A percentile compares a stretch with the other conserved stretches of the same genome.
phyloP scores from a whole-genome alignment of 805 yeast species.

The Zygotorulaspora florentina region DNA sequence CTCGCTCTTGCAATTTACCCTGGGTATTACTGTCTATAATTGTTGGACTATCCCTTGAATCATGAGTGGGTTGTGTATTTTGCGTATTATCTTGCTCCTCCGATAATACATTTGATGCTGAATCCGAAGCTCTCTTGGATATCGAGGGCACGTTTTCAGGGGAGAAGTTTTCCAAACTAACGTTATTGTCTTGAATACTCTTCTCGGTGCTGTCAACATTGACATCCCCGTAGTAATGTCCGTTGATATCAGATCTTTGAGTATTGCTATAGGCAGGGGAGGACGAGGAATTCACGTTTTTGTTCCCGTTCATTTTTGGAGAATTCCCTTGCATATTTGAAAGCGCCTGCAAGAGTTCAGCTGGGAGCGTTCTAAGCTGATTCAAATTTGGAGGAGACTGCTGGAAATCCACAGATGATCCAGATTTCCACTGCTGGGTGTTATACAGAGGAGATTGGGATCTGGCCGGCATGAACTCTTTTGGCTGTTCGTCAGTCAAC shows the following conservation, averaged over 20 bases:
- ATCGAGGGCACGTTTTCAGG: neutral
- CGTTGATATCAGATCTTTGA: conserved; percentile 3
- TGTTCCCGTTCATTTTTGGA: conserved; percentile 8
- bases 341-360: conserved; percentile 19
- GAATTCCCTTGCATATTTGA: conserved; percentile 17
- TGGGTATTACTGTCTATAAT: neutral
- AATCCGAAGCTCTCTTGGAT: neutral
- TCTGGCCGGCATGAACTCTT: conserved; percentile 18
- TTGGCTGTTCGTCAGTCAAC: conserved; percentile 27
- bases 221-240: neutral
- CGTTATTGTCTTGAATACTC: neutral
- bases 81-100: neutral
- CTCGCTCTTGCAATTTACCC: neutral
- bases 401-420: conserved; percentile 8
- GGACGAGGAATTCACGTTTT: conserved; percentile 6
- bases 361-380: conserved; percentile 20
- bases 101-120: neutral
- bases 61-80: neutral
- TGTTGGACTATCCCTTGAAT: neutral
- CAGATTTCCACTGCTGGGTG: conserved; percentile 14
- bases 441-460: conserved; percentile 22
- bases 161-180: neutral
- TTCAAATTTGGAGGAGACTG: conserved; percentile 14
- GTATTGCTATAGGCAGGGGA: conserved; percentile 4
- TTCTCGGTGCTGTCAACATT: neutral